Evolutionary conservation across 2,329 filamentous ascomycete species (phyloP), one percentile per base, ranked within the genome.

Genomic region (Penicillium expansum): DNA sequence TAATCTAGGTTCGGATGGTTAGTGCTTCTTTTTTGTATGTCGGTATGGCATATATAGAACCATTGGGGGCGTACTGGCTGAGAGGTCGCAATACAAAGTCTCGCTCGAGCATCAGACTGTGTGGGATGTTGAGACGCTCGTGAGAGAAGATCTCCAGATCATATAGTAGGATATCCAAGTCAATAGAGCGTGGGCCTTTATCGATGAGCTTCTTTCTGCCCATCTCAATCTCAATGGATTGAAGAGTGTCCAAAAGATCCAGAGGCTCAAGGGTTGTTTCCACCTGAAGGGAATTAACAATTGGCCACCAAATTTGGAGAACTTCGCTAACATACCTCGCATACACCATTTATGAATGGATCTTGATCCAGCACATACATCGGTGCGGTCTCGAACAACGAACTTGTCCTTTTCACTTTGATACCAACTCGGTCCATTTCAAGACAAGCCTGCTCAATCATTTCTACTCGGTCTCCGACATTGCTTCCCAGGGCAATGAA

Each of bases 301-400:
- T 10, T 18, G 8, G 6, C 10, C 14, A 33, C 27, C 13, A n/a
- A 7, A 11, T 48, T 16, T 22, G 4, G 7, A n/a, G 18, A 16
- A 6, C 30, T 48, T 52, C 2, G 6, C 13, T 18, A 24, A 79
- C 85, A 72, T 74, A 95, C 92, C 86, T 96, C 90, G 73, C 91
- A 96, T 56, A 87, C 92, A 20, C 92, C 94, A 71, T 99, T 99
- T 47, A 97, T 79, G 70, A 99, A 99, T 30, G 85, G 84, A 61
- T 87, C 86, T 73, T 99, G 94, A 61, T 97, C 89, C 61, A 89
- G 79, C 62, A 97, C 89, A 74, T 99, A 99, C 94, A 99, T 99
- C 22, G 94, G 91, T 66, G 91, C 86, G 4, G 93, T 99, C 77
- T 97, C 92, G 83, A 94, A 99, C 3, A 99, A 80, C 59, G 86